Evolutionary conservation across 1,284 basidiomycete species (phyloP).

Genomic region (Puccinia polysora): DNA sequence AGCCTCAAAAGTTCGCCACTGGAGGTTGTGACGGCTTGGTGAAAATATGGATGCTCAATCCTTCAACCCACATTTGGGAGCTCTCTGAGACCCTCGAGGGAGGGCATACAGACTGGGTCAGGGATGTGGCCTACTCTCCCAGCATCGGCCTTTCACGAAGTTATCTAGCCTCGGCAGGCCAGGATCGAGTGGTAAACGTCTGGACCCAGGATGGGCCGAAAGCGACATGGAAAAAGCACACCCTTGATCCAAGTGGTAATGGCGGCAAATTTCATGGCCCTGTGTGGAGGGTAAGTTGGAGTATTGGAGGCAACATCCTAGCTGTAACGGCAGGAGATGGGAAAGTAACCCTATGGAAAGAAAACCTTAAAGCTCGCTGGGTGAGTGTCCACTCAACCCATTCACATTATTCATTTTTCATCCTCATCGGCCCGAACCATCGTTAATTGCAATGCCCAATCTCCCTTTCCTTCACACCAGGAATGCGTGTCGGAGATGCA

Average conservation of each 20-base stretch:
- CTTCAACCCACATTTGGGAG: conserved; percentile 64
- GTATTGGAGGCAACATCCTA: conserved; percentile 88
- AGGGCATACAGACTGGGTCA: conserved; percentile 89
- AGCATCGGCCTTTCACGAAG: conserved; percentile 89
- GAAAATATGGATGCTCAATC: conserved; percentile 79
- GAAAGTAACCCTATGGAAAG: conserved; percentile 97
- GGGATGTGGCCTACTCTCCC: conserved; percentile 95
- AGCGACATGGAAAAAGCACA: conserved; percentile 70
- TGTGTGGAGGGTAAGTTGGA: conserved; percentile 97
- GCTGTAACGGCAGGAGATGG: conserved; percentile 97
- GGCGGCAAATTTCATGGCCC: conserved; percentile 78
- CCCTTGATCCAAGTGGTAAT: conserved; percentile 52
- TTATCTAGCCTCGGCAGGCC: conserved; percentile 91
- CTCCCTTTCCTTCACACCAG: too few relatives aligned
- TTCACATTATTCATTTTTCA: too few relatives aligned
- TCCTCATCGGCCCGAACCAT: too few relatives aligned
- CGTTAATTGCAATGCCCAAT: too few relatives aligned
- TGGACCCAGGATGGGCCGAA: conserved; percentile 52
- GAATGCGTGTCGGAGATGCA: too few relatives aligned
- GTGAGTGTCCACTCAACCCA: too few relatives aligned
- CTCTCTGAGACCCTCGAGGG: conserved; percentile 82
- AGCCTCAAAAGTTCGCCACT: conserved; percentile 71
- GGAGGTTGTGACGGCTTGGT: conserved; percentile 95
- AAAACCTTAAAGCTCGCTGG: conserved; percentile 88
- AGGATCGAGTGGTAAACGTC: conserved; percentile 58